Evolutionary conservation across 805 yeast genomes (phyloP), one percentile per base, ranked within the genome.

Genomic region (Phaffomyces thermotolerans): DNA sequence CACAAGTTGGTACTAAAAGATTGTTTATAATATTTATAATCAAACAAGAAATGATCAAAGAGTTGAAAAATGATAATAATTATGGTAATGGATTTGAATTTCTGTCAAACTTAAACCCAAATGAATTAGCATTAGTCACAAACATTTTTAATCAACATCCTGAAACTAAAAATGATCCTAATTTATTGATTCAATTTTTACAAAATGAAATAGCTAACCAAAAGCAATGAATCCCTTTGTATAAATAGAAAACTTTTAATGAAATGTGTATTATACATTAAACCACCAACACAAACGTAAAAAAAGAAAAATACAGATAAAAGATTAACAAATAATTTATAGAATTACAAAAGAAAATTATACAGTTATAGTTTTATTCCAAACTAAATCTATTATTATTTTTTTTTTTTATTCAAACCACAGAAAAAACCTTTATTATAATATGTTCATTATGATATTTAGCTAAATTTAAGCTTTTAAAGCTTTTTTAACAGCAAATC

Each of bases 401-500:
- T 33, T 24, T 39, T n/a, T n/a, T n/a, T n/a, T n/a, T n/a, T n/a
- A n/a, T n/a, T 33, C 27, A 41, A 41, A 39, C 40, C 35, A 39
- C 35, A 40, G 34, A 40, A 25, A 37, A 30, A 37, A 40, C 41
- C 65, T 63, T 76, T 43, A 46, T 44, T 40, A 41, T 40, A 44
- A 27, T 37, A 44, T 44, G 47, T 39, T 43, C 46, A 43, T 43
- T 43, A 43, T 43, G 29, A 39, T 38, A 29, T 22, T 39, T 25
- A 36, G 38, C 38, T 36, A 45, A 40, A n/a, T 39, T 52, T 82
- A 84, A 74, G 95, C 96, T 84, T 90, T 89, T 67, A 85, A 81
- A 73, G 95, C 95, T 81, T 88, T 90, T 79, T 84, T 87, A 66
- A 88, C 91, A 74, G 89, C 86, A 71, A 72, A 84, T 77, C 89